Percentiles rank a stretch among this genome's conserved stretches.
phyloP scores from a whole-genome alignment of 1,284 basidiomycete species.

The Pseudozyma flocculosa region DNA sequence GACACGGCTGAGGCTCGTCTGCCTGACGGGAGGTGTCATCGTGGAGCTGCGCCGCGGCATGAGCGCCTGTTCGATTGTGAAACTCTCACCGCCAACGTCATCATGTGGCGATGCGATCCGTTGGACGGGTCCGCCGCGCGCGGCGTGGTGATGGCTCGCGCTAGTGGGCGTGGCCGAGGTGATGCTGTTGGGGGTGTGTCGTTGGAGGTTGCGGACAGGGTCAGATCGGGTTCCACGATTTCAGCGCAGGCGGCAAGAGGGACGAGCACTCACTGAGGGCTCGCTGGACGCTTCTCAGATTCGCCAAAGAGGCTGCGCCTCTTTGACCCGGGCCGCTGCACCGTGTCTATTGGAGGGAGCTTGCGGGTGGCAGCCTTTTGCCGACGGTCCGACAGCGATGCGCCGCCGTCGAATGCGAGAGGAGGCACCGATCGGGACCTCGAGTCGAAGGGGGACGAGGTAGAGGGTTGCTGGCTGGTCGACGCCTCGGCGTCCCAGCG shows the following conservation, averaged over 20 bases:
- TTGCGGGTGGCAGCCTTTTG: conserved; percentile 1
- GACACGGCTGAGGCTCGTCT: conserved; percentile 29
- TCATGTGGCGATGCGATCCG: conserved; percentile 12
- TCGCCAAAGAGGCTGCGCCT: conserved; percentile 24
- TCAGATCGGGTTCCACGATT: too few species aligned
- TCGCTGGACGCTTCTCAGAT: conserved; percentile 34
- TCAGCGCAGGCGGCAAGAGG: too few species aligned
- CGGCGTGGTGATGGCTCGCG: conserved; percentile 19
- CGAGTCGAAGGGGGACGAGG: conserved; percentile 18
- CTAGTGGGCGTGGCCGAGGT: conserved; percentile 35
- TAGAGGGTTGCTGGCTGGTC: background rate
- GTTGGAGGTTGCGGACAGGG: too few species aligned
- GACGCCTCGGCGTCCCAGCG: conserved; percentile 7
- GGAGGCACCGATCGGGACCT: conserved; percentile 32
- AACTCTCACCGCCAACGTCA: background rate
- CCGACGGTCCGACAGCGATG: conserved; percentile 12
- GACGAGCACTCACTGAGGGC: conserved; percentile 37
- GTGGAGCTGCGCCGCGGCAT: background rate
- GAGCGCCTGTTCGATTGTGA: background rate
- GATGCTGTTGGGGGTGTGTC: conserved; percentile 11
- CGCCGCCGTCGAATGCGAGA: background rate
- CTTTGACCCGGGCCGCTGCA: conserved; percentile 13
- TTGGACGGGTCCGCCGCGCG: conserved; percentile 14
- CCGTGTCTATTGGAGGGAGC: conserved; percentile 25
- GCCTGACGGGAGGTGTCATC: conserved; percentile 23